Percentiles rank a stretch among this genome's conserved stretches.
Conservation (phyloP, 352 stramenopile genomes). For the Pythium aquatile region DNA sequence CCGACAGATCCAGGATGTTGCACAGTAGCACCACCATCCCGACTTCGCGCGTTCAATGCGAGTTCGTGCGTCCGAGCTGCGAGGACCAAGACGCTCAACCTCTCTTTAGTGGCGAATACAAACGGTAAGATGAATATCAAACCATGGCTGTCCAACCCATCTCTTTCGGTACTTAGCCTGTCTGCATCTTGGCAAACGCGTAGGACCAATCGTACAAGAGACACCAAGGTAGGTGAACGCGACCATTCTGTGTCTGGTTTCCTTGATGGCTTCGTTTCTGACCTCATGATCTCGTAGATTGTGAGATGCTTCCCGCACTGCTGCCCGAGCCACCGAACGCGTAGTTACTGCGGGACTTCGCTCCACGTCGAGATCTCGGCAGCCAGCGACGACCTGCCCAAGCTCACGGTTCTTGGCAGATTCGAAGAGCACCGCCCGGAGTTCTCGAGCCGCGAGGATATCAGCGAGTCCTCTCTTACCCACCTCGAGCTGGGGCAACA, state of each 20-base stretch:
- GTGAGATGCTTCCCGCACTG: slow-evolving; percentile 59
- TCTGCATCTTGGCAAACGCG: neutral
- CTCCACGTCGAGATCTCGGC: slow-evolving; percentile 30
- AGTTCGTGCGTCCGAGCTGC: neutral
- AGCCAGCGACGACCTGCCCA: neutral
- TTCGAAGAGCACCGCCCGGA: slow-evolving; percentile 30
- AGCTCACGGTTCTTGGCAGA: slow-evolving; percentile 27
- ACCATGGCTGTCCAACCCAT: too few relatives aligned
- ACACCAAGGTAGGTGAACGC: slow-evolving; percentile 32
- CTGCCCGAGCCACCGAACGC: slow-evolving; percentile 37
- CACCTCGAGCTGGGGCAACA: slow-evolving; percentile 20
- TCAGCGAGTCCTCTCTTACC: neutral
- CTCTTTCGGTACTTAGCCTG: neutral
- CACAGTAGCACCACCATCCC: neutral
- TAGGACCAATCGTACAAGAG: slow-evolving; percentile 35
- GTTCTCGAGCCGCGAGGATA: neutral
- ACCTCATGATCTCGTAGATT: slow-evolving; percentile 28
- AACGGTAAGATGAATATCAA: neutral
- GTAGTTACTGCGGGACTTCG: slow-evolving; percentile 46
- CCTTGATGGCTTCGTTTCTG: too few relatives aligned
- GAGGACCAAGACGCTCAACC: neutral
- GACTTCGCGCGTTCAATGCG: neutral
- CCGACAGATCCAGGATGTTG: neutral
- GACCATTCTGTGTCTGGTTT: too few relatives aligned
- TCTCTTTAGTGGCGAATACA: neutral